Evolutionary conservation across 2,329 filamentous ascomycete genomes (phyloP).

Genomic region (Fusarium tanahbumbuense): DNA sequence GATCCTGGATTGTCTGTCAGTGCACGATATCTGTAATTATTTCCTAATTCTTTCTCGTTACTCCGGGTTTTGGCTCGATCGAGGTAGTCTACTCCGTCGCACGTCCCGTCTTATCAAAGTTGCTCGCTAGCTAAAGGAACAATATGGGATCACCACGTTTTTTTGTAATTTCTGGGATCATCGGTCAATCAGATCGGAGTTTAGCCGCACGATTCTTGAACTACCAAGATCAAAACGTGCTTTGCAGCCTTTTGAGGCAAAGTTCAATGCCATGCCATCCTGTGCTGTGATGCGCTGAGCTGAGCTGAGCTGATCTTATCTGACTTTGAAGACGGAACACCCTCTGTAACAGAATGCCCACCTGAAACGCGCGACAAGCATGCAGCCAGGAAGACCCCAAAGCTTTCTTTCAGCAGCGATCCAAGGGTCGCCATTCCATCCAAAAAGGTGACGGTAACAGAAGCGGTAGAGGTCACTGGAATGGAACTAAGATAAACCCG

Average conservation of each 20-base stretch:
- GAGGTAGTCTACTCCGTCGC: constrained; percentile 24
- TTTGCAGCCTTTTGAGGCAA: constrained; percentile 4
- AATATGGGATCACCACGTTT: constrained; percentile 28
- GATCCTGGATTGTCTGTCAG: constrained; percentile 13
- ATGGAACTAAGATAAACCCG: constrained; percentile 12
- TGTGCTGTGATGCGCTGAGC: constrained; percentile 4
- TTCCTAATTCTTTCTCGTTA: constrained; percentile 20
- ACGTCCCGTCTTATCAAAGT: constrained; percentile 24
- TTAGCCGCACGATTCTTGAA: constrained; percentile 12
- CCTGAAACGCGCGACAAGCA: constrained; percentile 33
- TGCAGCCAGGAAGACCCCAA: constrained; percentile 14
- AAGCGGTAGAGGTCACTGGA: background rate
- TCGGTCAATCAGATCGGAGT: constrained; percentile 11
- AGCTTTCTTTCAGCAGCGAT: background rate
- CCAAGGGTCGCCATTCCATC: background rate
- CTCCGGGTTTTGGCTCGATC: constrained; percentile 27
- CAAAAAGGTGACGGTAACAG: background rate
- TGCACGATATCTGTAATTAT: background rate
- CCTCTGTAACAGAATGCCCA: constrained; percentile 36
- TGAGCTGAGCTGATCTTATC: constrained; percentile 24
- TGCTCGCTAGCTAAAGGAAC: constrained; percentile 6
- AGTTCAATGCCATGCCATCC: too few relatives aligned
- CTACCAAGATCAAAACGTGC: constrained; percentile 9
- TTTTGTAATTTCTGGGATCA: constrained; percentile 20
- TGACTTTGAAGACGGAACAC: constrained; percentile 14